Base-by-base conservation (phyloP, 495 filamentous ascomycete species). In the Xylaria grammica region DNA sequence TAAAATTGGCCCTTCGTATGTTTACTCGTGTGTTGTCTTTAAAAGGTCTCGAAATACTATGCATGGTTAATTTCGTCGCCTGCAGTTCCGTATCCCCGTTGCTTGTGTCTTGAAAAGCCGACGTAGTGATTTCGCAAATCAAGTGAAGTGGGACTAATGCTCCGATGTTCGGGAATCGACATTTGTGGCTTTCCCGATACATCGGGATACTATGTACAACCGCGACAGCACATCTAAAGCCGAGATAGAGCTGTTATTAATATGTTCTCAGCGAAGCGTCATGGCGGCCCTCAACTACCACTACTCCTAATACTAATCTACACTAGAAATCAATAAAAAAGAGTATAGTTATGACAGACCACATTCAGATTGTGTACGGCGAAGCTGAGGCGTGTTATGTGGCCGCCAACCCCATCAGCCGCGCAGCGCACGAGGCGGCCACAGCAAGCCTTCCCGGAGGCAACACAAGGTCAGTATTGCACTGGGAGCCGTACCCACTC, bases 401-500 rank as follows among this genome's bases (percentile, higher is more conserved):
- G 20, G 27, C 69, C 27, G 58, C 66, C 36, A 81, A 82, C 67
- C 70, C 74, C 1, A 44, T 56, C 11, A 82, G 79, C 67, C 61
- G 74, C 19, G 58, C 65, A 10, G 70, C 76, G 7, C 76, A 82
- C 50, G 69, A 77, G 19, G 60, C 72, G 34, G 81, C 83, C 20
- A 60, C 71, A 22, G 34, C 74, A 34, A 67, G 74, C 44, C 72
- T 88, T 4, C 87, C 87, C 0, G 86, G 87, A 17, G 87, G 87
- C 44, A 89, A 89, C 67, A 89, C 87, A 13, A 75, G 87, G 19
- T 84, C 82, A 2, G 74, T 87, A 1, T 76, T 89, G 0, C 79
- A 87, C 71, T 78, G 77, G n/a, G 70, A 69, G 3, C 86, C 87
- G 0, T 89, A 87, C 61, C 86, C 86, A 0, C 60, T 89, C 17